Evolutionary conservation across 164 flowering plant species (phyloP).

Genomic region (Vitis rotundifolia): DNA sequence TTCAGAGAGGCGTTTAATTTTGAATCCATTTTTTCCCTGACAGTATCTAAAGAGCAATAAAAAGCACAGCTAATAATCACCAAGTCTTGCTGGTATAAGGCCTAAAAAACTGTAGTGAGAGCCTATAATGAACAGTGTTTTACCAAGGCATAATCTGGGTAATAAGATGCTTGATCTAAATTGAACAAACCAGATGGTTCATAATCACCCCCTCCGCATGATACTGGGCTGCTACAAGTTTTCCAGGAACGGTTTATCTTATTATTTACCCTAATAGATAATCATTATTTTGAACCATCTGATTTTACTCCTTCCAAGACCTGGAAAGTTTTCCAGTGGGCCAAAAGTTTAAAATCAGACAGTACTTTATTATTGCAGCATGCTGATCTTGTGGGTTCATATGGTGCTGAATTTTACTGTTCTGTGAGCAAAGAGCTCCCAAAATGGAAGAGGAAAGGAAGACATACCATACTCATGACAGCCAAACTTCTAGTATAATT

Average conservation of each 20-base stretch:
- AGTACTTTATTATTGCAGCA: not conserved
- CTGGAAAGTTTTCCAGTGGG: not conserved
- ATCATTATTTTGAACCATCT: not conserved
- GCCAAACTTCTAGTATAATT: conserved; percentile 98
- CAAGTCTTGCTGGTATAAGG: too few species aligned
- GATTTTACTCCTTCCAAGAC: not conserved
- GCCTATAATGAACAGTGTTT: too few species aligned
- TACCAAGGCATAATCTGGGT: too few species aligned
- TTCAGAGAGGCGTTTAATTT: too few species aligned
- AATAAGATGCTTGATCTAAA: too few species aligned
- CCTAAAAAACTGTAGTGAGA: too few species aligned
- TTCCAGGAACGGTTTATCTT: not conserved
- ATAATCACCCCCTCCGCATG: not conserved
- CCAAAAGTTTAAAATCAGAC: not conserved
- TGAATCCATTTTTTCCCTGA: too few species aligned
- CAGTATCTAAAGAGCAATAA: too few species aligned
- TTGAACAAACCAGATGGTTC: not conserved
- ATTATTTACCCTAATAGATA: too few species aligned
- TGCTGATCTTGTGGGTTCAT: not conserved
- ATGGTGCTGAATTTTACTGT: not conserved
- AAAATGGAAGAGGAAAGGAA: not conserved
- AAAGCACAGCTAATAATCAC: too few species aligned
- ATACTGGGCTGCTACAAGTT: not conserved
- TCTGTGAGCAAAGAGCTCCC: not conserved
- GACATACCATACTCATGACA: conserved; percentile 97